Conservation (phyloP, 2,329 filamentous ascomycete species). For the Aspergillus piperis region DNA sequence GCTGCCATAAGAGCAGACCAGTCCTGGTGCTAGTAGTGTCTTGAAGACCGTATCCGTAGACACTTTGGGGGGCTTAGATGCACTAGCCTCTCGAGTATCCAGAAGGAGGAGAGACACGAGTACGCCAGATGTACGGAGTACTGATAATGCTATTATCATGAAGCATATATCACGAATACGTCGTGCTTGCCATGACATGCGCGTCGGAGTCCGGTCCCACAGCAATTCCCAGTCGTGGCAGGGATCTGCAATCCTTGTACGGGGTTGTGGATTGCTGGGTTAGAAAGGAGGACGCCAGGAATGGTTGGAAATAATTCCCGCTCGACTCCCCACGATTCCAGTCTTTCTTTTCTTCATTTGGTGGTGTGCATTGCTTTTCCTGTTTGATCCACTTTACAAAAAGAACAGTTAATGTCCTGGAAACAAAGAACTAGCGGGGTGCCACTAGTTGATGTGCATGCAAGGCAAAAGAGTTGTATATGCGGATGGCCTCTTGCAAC, state of each 20-base stretch:
- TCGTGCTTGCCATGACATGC: neutral
- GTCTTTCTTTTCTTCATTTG: neutral
- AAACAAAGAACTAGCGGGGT: neutral
- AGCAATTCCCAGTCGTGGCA: conserved; percentile 4
- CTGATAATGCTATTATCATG: neutral
- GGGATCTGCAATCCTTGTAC: conserved; percentile 8
- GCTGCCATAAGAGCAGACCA: neutral
- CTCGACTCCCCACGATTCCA: neutral
- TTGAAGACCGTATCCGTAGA: neutral
- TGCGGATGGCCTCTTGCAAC: neutral
- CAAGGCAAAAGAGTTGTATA: neutral
- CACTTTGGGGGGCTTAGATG: neutral
- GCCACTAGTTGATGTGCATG: neutral
- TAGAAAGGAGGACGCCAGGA: neutral
- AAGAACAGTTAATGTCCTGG: neutral
- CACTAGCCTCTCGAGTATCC: neutral
- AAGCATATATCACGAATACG: neutral
- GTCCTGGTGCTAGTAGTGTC: too few relatives aligned
- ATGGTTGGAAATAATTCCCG: conserved; percentile 5
- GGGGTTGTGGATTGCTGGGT: neutral
- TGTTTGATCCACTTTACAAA: too few relatives aligned
- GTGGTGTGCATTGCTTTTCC: neutral
- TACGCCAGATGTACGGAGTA: neutral
- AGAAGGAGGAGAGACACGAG: neutral
- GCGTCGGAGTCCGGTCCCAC: neutral